Evolutionary conservation across 148 eudicot genomes (phyloP).

Genomic region (Chenopodium suecicum): DNA sequence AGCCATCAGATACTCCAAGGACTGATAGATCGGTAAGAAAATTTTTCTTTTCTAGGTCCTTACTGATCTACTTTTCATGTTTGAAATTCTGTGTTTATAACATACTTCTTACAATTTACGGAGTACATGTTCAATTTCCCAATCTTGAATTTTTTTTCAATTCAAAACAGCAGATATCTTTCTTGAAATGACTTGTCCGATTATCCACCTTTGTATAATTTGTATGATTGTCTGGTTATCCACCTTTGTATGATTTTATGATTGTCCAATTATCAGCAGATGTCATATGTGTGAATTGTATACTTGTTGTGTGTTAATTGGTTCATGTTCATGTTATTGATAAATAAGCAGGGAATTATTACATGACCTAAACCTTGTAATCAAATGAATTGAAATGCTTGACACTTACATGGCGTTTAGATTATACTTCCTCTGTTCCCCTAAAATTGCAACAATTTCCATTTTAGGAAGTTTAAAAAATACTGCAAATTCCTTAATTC

Average conservation of each 20-base stretch:
- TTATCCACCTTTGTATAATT: neutral
- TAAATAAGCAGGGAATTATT: too few relatives aligned
- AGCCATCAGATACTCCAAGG: conserved; percentile 90
- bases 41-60: neutral
- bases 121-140: neutral
- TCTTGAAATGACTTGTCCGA: neutral
- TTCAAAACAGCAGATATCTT: neutral
- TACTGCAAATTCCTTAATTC: too few relatives aligned
- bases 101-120: neutral
- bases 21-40: conserved; percentile 87
- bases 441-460: too few relatives aligned
- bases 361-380: too few relatives aligned
- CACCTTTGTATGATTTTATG: neutral
- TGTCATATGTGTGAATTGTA: too few relatives aligned
- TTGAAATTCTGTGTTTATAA: neutral
- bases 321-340: too few relatives aligned
- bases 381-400: too few relatives aligned
- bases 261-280: neutral
- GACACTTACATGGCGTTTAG: too few relatives aligned
- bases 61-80: neutral
- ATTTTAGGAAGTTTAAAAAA: too few relatives aligned
- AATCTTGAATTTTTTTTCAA: neutral
- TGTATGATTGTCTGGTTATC: neutral
- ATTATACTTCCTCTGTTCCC: too few relatives aligned
- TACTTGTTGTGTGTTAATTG: too few relatives aligned